These are phyloP conservation scores for Coniochaeta sp. DNA, from an alignment of 2,329 filamentous ascomycete species.

Conservation along the genomic window DNA sequence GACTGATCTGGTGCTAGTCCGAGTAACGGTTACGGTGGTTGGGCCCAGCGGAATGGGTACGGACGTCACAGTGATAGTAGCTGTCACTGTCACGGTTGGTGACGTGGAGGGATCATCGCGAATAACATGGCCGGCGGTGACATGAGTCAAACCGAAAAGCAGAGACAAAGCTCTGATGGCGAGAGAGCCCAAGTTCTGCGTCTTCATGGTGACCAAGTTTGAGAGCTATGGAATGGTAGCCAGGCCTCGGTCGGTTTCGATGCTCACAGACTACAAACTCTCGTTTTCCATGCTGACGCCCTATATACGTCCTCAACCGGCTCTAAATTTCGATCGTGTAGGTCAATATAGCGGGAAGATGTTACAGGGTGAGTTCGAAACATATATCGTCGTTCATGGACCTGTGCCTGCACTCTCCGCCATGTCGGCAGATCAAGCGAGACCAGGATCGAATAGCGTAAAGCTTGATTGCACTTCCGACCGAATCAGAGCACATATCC, in stretches of 20 bases:
- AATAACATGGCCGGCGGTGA: background rate
- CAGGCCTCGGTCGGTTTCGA: background rate
- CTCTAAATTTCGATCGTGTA: too few species aligned
- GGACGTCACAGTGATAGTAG: background rate
- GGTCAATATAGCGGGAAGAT: too few species aligned
- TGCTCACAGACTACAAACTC: background rate
- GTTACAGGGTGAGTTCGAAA: background rate
- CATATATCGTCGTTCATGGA: background rate
- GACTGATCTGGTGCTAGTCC: conserved; percentile 11
- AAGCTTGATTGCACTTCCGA: conserved; percentile 1
- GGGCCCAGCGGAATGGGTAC: background rate
- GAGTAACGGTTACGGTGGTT: conserved; percentile 6
- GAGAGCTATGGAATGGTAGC: background rate
- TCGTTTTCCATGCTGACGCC: too few species aligned
- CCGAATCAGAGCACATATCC: background rate
- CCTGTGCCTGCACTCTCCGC: background rate
- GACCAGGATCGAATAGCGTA: background rate
- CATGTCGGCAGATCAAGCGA: background rate
- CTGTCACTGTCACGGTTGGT: background rate
- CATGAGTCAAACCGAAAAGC: background rate
- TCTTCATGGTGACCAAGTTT: background rate
- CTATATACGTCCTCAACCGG: too few species aligned
- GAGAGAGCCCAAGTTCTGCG: background rate
- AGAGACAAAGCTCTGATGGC: background rate
- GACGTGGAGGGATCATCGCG: background rate